Percentiles rank a stretch among this genome's conserved stretches.
These are phyloP conservation scores for Chaetoscypha palmicola DNA, from an alignment of 2,329 filamentous ascomycete species.

Conservation along the genomic window DNA sequence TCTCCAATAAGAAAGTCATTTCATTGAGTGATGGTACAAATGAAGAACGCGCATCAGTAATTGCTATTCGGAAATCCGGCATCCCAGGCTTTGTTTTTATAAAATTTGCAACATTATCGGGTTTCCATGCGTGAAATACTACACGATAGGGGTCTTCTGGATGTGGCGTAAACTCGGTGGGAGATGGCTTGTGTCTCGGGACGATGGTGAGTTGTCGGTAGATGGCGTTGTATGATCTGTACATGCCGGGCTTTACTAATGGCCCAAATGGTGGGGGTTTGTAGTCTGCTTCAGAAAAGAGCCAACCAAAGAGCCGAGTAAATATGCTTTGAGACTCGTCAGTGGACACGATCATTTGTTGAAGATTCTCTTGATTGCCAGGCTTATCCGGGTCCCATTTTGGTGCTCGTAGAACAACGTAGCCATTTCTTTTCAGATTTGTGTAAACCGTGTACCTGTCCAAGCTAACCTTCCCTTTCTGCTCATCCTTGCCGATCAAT, in stretches of 20 bases:
- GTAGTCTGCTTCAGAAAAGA: constrained; percentile 23
- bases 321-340: constrained; percentile 23
- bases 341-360: constrained; percentile 1
- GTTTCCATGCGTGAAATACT: constrained; percentile 78
- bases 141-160: constrained; percentile 55
- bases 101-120: constrained; percentile 51
- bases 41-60: constrained; percentile 68
- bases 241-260: constrained; percentile 54
- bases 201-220: constrained; percentile 72
- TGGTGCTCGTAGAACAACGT: constrained; percentile 68
- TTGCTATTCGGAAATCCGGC: constrained; percentile 79
- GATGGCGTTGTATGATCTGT: constrained; percentile 61
- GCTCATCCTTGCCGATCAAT: constrained; percentile 64
- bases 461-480: constrained; percentile 54
- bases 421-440: constrained; percentile 75
- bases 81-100: constrained; percentile 70
- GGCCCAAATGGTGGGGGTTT: constrained; percentile 40
- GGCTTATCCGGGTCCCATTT: constrained; percentile 36
- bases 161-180: constrained; percentile 28
- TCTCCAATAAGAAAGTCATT: constrained; percentile 63
- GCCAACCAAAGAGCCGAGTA: constrained; percentile 26
- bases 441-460: constrained; percentile 86
- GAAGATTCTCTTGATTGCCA: constrained; percentile 10
- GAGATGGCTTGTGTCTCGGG: constrained; percentile 57
- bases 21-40: constrained; percentile 67